Evolutionary conservation across 495 filamentous ascomycete genomes (phyloP), one percentile per base, ranked within the genome.

Genomic region (Ascobolus immersus): DNA sequence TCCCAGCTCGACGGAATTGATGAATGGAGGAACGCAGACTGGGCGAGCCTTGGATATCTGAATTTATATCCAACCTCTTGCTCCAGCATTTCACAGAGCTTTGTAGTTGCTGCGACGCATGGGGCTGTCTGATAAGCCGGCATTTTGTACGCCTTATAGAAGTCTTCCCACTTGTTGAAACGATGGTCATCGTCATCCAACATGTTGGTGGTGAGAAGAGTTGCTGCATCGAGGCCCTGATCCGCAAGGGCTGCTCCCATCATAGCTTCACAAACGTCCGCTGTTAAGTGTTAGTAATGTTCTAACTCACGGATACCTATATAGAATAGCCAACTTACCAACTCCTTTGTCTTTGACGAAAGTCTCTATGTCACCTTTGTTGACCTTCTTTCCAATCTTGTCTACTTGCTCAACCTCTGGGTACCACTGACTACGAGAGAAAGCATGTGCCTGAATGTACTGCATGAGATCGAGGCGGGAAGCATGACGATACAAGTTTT

Each of bases 261-360:
- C 40, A 94, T 47, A 2, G 86, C 86, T 51, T 96, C 86, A 37
- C 79, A 91, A 13, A 96, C 82, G 55, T 96, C 86, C n/a, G 86
- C 86, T 48, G 92, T 74, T 2, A 14, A 18, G 12, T 20, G 17
- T 13, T 0, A 25, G 4, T 25, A 2, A 23, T 8, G 6, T 11
- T 12, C 11, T 4, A 15, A 12, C 14, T n/a, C 25, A 13, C 21
- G 18, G 28, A 35, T 5, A 28, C 18, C 18, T 13, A 11, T 4
- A 25, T 7, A 26, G n/a, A 7, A n/a, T 4, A 3, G 15, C 12
- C 6, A n/a, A 24, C 12, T 21, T 38, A 40, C 35, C 38, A 22
- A 43, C 32, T 3, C 77, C 71, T 53, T 96, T 96, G 46, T 27
- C 25, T 27, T 14, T 14, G 11, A 3, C 25, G 4, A 11, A 0